Evolutionary conservation across 163 green algal species (phyloP).

Genomic region (Coccomyxa subellipsoidea): DNA sequence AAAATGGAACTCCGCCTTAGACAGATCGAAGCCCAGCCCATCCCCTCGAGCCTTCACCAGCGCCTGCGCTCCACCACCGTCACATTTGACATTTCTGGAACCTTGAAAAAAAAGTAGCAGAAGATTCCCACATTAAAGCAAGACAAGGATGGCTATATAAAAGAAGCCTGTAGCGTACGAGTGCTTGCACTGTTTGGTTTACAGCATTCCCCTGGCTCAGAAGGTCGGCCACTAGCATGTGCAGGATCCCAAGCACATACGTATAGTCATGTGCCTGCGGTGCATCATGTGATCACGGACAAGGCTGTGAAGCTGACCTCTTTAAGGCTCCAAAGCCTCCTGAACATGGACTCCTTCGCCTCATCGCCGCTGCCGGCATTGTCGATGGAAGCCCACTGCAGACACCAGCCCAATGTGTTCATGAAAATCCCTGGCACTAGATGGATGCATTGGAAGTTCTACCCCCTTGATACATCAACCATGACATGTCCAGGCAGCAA

Average conservation of each 20-base stretch:
- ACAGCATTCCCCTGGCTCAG: too few species aligned
- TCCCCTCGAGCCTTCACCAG: conserved; percentile 80
- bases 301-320: conserved; percentile 31
- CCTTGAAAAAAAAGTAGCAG: neutral
- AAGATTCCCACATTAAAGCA: too few species aligned
- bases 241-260: too few species aligned
- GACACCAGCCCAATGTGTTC: neutral
- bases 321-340: conserved; percentile 57
- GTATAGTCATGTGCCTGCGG: neutral
- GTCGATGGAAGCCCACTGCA: conserved; percentile 34
- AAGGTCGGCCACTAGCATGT: too few species aligned
- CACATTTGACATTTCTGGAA: neutral
- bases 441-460: neutral
- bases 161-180: too few species aligned
- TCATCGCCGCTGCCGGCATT: conserved; percentile 5
- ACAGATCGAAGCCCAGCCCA: conserved; percentile 71
- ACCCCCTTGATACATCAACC: too few species aligned
- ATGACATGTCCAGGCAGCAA: neutral
- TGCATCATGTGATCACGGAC: neutral
- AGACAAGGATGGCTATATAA: too few species aligned
- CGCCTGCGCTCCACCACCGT: conserved; percentile 38
- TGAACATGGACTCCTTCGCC: conserved; percentile 31
- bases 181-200: too few species aligned
- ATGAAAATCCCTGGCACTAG: neutral
- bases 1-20: conserved; percentile 41